Base-by-base conservation (phyloP, 2,329 filamentous ascomycete genomes). In the Nothophaeocryptopus gaeumannii region DNA sequence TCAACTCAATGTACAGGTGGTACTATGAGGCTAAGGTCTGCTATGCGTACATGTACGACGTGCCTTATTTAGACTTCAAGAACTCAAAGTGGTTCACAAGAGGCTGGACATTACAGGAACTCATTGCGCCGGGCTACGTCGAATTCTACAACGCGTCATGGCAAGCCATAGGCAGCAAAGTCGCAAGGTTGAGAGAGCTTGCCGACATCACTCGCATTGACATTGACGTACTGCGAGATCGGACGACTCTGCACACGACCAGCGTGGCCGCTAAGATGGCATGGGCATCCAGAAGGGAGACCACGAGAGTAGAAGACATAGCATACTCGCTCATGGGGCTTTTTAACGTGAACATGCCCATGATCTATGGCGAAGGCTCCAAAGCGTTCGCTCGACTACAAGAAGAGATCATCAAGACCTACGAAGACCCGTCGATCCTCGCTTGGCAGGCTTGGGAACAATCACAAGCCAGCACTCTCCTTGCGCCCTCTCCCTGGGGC, bases 1-100 rank as follows among this genome's bases (percentile, higher is more conserved):
- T 60, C 39, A 59, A 59, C 16, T 56, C 50, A 7, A 62, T 61
- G 59, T 62, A 58, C 39, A 39, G 54, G 11, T 72, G 68, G 66
- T 72, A 72, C 51, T 55, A 57, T 8, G 54, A 65, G 13, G 63
- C 69, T 2, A 52, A 55, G n/a, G 51, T 58, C 8, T 72, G 70
- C 49, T 71, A 70, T 50, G 68, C 61, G 12, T 71, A 60, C 41
- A 56, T 70, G 3, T 43, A 36, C 9, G 48, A 52, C 36, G 47
- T 60, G 5, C 47, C 49, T 1, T 9, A 15, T 15, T 41, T 39
- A 3, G 33, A 41, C 11, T 33, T 56, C 15, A 39, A 43, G n/a
- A 38, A 50, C 4, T 51, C 46, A 1, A 54, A 51, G 39, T 58
- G 53, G 55, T 58, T 56, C 41, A 59, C 51, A 1, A 38, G 61